Base-by-base conservation (phyloP, 2,329 filamentous ascomycete genomes). In the Tolypocladium ophioglossoides region DNA sequence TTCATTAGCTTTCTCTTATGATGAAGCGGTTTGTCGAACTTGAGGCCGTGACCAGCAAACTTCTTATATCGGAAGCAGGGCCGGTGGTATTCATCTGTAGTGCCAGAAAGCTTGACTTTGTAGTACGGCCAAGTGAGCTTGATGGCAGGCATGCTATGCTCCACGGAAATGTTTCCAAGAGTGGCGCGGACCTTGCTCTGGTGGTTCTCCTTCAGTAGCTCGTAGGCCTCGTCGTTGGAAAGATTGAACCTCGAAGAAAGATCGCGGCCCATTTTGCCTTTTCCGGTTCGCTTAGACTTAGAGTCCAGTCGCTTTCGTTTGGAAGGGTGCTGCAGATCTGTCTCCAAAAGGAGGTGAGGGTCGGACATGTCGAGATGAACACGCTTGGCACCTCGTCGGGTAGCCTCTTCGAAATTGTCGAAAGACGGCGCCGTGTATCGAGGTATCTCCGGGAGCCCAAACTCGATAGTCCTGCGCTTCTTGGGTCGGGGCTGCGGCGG, bases 61-160 rank as follows among this genome's bases (percentile, higher is more conserved):
- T 79, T 82, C 65, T 83, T 83, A 66, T 95, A 89, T 49, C 84
- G 81, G 61, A 96, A 79, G 24, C 82, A 77, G 22, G 91, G 91
- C 10, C 91, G 84, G 68, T 96, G 91, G 70, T 92, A 96, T 40
- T 89, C 87, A 60, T 73, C 91, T 70, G 68, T 91, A 75, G 73
- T 92, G 72, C 72, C 87, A 32, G 83, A 79, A 22, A 96, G 77
- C 64, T 87, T 89, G 54, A 94, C 90, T 65, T 89, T 89, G 75
- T 97, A 99, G 76, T 96, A 97, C 40, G 94, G 94, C 82, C 89
- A 97, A 58, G 95, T 89, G 41, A 99, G 75, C 65, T 92, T 91
- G 64, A 92, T 77, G 12, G 94, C 94, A 18, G 94, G 92, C 76
- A 96, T 78, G 69, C 89, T 91, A 72, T 99, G 94, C 68, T 99